A percentile compares a stretch with the other conserved stretches of the same genome.
phyloP scores from a whole-genome alignment of 176 grass and related monocot species.

The Hsuehochloa calcarea region DNA sequence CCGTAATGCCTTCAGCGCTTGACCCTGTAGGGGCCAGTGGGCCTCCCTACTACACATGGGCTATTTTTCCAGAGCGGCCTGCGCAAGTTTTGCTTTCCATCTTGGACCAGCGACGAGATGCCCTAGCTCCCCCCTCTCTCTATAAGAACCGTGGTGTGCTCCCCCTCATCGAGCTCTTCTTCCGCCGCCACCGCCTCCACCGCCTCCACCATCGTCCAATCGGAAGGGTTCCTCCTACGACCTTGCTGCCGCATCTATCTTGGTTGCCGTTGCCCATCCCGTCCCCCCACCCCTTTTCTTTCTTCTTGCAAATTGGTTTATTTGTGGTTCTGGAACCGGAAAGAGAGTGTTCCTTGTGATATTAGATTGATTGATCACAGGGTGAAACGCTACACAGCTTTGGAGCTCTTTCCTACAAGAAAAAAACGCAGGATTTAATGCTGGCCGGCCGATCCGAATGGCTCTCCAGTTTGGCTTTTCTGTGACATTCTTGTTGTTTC shows the following conservation, averaged over 20 bases:
- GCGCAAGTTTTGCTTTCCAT: neutral
- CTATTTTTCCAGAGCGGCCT: no score
- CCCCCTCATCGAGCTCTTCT: neutral
- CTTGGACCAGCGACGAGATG: neutral
- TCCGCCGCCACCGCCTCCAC: neutral
- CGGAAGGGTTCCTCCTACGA: neutral
- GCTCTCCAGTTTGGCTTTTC: constrained; percentile 53
- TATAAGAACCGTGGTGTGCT: neutral
- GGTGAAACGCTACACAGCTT: neutral
- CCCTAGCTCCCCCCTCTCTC: neutral
- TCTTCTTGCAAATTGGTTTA: neutral
- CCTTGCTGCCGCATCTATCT: no score
- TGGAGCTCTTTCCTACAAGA: constrained; percentile 18
- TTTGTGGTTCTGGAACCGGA: neutral
- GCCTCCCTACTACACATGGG: no score
- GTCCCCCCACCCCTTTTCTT: no score
- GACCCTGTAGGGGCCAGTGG: no score
- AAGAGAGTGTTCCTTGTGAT: constrained; percentile 32
- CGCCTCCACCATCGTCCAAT: no score
- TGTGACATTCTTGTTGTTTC: constrained; percentile 22
- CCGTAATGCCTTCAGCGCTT: no score
- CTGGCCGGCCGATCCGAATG: constrained; percentile 34
- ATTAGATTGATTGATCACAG: neutral
- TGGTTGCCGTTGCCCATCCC: neutral
- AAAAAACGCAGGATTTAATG: constrained; percentile 46